Evolutionary conservation across 2,329 filamentous ascomycete species (phyloP).

Genomic region (Pyrenophora tritici-repentis): DNA sequence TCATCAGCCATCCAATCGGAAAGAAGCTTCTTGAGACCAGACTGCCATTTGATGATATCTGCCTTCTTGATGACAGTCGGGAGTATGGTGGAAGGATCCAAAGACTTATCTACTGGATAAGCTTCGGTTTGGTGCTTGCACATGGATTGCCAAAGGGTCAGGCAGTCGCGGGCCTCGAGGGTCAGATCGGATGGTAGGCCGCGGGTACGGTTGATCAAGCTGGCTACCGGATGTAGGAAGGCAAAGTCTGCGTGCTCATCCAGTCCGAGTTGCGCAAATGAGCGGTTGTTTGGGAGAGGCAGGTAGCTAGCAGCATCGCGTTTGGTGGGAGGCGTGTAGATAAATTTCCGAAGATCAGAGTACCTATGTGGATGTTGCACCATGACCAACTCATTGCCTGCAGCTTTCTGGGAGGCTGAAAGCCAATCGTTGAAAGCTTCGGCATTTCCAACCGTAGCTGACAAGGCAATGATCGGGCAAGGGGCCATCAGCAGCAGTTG

Average conservation of each 20-base stretch:
- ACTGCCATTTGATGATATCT: conserved; percentile 70
- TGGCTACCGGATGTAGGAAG: conserved; percentile 70
- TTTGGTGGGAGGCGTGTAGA: conserved; percentile 59
- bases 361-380: conserved; percentile 72
- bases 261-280: conserved; percentile 52
- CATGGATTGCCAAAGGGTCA: conserved; percentile 69
- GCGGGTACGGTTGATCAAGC: conserved; percentile 64
- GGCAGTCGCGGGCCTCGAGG: conserved; percentile 73
- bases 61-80: conserved; percentile 64
- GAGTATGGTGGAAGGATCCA: conserved; percentile 58
- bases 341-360: conserved; percentile 77
- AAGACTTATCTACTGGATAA: conserved; percentile 56
- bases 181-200: conserved; percentile 69
- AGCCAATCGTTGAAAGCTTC: conserved; percentile 73
- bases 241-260: conserved; percentile 57
- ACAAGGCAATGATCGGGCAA: conserved; percentile 78
- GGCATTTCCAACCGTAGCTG: conserved; percentile 79
- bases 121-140: conserved; percentile 57
- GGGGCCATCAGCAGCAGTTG: conserved; percentile 74
- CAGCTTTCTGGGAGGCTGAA: conserved; percentile 63
- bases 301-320: conserved; percentile 51
- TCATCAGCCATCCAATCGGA: conserved; percentile 63
- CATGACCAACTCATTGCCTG: conserved; percentile 68
- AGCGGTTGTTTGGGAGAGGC: conserved; percentile 51
- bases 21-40: conserved; percentile 63